Percentiles rank a stretch among this genome's conserved stretches.
Conservation (phyloP, 148 eudicot species). For the Vaccinium macrocarpon region DNA sequence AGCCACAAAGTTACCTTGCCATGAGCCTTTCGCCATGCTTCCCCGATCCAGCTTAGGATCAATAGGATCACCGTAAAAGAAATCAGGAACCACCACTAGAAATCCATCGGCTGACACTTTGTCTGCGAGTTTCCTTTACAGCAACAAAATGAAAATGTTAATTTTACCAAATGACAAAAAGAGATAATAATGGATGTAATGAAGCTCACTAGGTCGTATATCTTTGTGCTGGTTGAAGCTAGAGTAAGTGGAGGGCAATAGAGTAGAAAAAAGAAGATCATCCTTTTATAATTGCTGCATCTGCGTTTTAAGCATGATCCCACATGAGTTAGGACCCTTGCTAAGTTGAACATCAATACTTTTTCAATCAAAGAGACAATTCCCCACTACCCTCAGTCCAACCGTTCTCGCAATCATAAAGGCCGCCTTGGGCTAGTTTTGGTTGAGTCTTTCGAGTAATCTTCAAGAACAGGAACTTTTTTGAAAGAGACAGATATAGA, state of each 20-base stretch:
- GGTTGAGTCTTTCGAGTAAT: too few species aligned
- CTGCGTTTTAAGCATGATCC: too few species aligned
- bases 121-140: constrained; percentile 35
- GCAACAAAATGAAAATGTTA: neutral
- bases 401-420: too few species aligned
- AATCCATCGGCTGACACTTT: constrained; percentile 38
- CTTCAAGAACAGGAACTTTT: too few species aligned
- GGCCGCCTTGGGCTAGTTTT: too few species aligned
- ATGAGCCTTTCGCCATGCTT: constrained; percentile 28
- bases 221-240: neutral
- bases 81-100: constrained; percentile 39
- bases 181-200: neutral
- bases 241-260: neutral
- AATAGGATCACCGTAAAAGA: constrained; percentile 26
- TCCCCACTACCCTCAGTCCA: too few species aligned
- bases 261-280: neutral
- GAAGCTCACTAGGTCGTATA: neutral
- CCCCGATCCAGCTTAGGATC: constrained; percentile 23
- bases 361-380: too few species aligned
- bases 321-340: neutral
- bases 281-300: neutral
- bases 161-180: neutral
- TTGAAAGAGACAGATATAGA: too few species aligned
- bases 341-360: neutral
- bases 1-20: constrained; percentile 20